These are phyloP conservation scores for Penicillium manginii DNA, from an alignment of 495 filamentous ascomycete genomes.

Conservation along the genomic window DNA sequence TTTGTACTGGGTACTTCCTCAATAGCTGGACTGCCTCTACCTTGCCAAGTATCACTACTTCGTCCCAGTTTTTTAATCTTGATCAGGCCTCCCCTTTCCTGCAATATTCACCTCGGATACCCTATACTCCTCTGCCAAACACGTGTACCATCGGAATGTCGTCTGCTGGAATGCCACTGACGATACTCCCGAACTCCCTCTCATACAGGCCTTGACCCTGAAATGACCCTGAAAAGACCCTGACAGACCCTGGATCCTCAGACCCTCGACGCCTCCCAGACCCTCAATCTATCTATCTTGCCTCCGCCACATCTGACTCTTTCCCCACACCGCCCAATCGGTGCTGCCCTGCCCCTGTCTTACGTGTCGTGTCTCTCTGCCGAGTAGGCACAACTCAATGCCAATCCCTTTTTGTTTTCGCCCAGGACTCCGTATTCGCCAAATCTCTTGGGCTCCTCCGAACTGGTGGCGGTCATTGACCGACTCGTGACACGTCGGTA, in stretches of 20 bases:
- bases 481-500: neutral
- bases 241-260: constrained; percentile 1
- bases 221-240: constrained; percentile 2
- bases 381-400: constrained; percentile 4
- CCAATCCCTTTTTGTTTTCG: constrained; percentile 6
- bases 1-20: constrained; percentile 10
- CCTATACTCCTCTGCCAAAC: constrained; percentile 13
- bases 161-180: constrained; percentile 4
- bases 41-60: neutral
- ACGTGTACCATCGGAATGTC: constrained; percentile 22
- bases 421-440: neutral
- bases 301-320: constrained; percentile 7
- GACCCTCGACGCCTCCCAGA: constrained; percentile 1
- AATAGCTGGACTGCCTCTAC: neutral
- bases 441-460: neutral
- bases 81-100: neutral
- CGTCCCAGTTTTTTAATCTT: neutral
- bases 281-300: constrained; percentile 1
- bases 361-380: constrained; percentile 18
- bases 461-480: neutral
- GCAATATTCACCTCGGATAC: neutral
- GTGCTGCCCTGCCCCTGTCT: constrained; percentile 15
- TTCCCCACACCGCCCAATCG: constrained; percentile 29
- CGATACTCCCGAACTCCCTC: neutral
- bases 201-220: too few relatives aligned